These are phyloP conservation scores for Backusella circina DNA, from an alignment of 192 early-diverging fungal genomes.

Conservation along the genomic window DNA sequence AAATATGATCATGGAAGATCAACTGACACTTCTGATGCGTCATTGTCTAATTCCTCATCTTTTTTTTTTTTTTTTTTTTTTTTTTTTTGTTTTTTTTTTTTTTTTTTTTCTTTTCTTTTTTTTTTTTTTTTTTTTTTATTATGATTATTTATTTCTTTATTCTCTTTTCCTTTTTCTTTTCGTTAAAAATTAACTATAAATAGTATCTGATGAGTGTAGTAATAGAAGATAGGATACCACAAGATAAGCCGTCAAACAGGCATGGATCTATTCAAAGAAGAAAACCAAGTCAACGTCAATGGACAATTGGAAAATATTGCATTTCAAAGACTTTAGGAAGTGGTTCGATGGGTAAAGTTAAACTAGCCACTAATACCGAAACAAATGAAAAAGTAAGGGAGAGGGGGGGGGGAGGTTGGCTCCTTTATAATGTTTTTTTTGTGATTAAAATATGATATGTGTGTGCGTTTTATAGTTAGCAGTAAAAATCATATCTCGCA, in stretches of 20 bases:
- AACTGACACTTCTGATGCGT: background rate
- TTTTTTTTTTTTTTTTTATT: background rate
- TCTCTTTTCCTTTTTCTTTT: background rate
- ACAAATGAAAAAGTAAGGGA: background rate
- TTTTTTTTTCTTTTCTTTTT: background rate
- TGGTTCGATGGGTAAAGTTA: conserved; percentile 32
- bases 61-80: background rate
- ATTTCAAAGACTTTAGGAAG: conserved; percentile 21
- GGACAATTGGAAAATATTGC: conserved; percentile 23
- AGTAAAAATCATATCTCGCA: conserved; percentile 55
- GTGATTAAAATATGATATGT: background rate
- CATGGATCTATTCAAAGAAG: background rate
- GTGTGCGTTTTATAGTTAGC: conserved; percentile 39
- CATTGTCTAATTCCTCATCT: background rate
- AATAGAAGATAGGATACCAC: background rate
- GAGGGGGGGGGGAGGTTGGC: too few species aligned
- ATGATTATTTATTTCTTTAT: background rate
- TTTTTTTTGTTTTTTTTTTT: background rate
- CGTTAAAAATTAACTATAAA: background rate
- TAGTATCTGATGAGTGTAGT: background rate
- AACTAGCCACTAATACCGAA: conserved; percentile 45
- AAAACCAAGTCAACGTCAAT: background rate
- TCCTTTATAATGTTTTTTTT: background rate
- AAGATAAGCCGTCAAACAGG: background rate
- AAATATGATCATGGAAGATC: background rate